Percentiles rank a stretch among this genome's conserved stretches.
Conservation (phyloP, 345 rosid genomes). For the Murraya koenigii region DNA sequence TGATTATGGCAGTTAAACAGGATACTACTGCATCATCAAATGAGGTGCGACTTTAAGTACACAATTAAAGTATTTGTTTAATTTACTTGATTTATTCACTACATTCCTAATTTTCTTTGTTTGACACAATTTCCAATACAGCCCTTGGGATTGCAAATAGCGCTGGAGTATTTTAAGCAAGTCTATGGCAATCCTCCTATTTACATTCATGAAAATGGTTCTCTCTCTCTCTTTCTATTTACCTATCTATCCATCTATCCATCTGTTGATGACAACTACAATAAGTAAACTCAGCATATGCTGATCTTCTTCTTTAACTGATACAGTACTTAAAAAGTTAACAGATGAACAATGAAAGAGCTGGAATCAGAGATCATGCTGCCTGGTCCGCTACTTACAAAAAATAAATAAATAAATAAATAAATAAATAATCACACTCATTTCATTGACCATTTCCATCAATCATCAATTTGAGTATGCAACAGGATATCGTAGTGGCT, state of each 20-base stretch:
- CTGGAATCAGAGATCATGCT: not conserved
- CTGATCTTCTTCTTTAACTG: not conserved
- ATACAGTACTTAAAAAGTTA: not conserved
- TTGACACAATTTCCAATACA: slow-evolving; percentile 26
- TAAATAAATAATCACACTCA: not conserved
- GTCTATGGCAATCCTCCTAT: slow-evolving; percentile 42
- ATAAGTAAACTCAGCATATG: not conserved
- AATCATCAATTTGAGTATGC: not conserved
- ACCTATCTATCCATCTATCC: too few species aligned
- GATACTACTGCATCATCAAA: not conserved
- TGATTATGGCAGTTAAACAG: slow-evolving; percentile 25
- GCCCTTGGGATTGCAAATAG: slow-evolving; percentile 32
- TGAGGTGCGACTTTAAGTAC: slow-evolving; percentile 20
- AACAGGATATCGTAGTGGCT: not conserved
- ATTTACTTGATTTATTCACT: not conserved
- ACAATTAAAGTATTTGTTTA: not conserved
- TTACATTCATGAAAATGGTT: slow-evolving; percentile 53
- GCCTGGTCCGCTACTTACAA: too few species aligned
- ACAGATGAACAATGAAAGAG: not conserved
- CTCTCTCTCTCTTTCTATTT: slow-evolving; percentile 15
- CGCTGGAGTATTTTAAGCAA: slow-evolving; percentile 38
- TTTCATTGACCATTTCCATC: not conserved
- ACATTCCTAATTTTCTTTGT: not conserved
- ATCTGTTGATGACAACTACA: not conserved
- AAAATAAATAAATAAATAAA: too few species aligned